These are phyloP conservation scores for Triticum monococcum DNA, from an alignment of 176 grass and related monocot species.

Conservation along the genomic window DNA sequence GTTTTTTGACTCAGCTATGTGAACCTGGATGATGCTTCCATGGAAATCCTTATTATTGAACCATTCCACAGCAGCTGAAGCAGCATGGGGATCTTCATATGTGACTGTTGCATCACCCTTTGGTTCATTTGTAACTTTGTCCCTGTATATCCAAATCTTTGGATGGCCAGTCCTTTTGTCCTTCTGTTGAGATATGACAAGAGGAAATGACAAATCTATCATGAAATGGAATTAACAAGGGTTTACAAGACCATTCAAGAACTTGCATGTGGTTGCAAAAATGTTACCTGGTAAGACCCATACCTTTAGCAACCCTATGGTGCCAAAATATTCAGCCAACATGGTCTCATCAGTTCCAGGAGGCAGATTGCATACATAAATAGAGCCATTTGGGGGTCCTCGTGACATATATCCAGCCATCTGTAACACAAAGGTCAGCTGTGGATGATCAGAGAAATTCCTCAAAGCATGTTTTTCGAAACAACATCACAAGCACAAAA, in stretches of 20 bases:
- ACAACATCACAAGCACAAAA: neutral
- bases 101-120: constrained; percentile 96
- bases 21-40: constrained; percentile 72
- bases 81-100: constrained; percentile 94
- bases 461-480: neutral
- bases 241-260: neutral
- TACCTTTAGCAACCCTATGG: constrained; percentile 99
- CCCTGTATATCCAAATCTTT: constrained; percentile 94
- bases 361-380: constrained; percentile 95
- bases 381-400: constrained; percentile 58
- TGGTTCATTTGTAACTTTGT: constrained; percentile 88
- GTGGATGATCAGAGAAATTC: neutral
- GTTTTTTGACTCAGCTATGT: constrained; percentile 83
- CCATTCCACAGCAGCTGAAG: constrained; percentile 91
- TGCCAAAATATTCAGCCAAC: constrained; percentile 95
- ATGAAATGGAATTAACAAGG: neutral
- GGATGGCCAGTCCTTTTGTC: constrained; percentile 88
- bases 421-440: constrained; percentile 9
- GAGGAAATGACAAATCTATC: neutral
- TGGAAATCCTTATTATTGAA: constrained; percentile 98
- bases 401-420: constrained; percentile 60
- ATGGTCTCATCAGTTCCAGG: constrained; percentile 91
- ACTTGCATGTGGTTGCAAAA: constrained; percentile 41
- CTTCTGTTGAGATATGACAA: constrained; percentile 57
- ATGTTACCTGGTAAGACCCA: constrained; percentile 73